A percentile compares a stretch with the other conserved stretches of the same genome.
Conservation (phyloP, 371 early-diverging fungal species). For the Saksenaea oblongispora region DNA sequence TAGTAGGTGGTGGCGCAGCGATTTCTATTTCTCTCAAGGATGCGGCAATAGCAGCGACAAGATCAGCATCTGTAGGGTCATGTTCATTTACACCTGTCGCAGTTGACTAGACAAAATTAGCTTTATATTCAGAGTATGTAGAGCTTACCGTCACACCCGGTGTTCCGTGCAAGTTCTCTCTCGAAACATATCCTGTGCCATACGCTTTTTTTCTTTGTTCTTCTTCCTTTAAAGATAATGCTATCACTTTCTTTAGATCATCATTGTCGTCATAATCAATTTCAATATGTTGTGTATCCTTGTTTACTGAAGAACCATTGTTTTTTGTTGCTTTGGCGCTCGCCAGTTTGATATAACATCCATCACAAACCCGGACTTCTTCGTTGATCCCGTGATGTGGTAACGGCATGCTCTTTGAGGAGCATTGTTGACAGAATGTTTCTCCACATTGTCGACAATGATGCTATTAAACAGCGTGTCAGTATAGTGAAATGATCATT, state of each 20-base stretch:
- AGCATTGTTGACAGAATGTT: slow-evolving; percentile 90
- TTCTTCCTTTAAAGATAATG: slow-evolving; percentile 78
- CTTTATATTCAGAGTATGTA: background rate
- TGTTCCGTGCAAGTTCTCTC: background rate
- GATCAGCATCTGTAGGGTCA: slow-evolving; percentile 64
- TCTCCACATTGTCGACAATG: slow-evolving; percentile 96
- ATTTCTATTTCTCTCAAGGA: slow-evolving; percentile 72
- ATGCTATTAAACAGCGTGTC: slow-evolving; percentile 53
- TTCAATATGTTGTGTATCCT: background rate
- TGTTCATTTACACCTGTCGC: slow-evolving; percentile 55
- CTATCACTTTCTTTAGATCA: slow-evolving; percentile 87
- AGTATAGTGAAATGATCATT: background rate
- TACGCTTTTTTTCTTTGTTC: slow-evolving; percentile 39
- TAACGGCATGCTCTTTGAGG: slow-evolving; percentile 78
- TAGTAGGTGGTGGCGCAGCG: slow-evolving; percentile 11
- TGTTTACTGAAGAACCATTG: slow-evolving; percentile 7
- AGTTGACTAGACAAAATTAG: background rate
- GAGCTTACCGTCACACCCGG: background rate
- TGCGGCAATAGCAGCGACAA: slow-evolving; percentile 92
- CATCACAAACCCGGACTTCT: slow-evolving; percentile 91
- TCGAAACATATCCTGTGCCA: slow-evolving; percentile 32
- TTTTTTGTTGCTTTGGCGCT: slow-evolving; percentile 32
- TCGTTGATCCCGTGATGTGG: slow-evolving; percentile 88
- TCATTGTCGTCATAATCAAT: slow-evolving; percentile 69
- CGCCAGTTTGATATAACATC: slow-evolving; percentile 76